These are phyloP conservation scores for Luvunga scandens DNA, from an alignment of 345 rosid species.

Conservation along the genomic window DNA sequence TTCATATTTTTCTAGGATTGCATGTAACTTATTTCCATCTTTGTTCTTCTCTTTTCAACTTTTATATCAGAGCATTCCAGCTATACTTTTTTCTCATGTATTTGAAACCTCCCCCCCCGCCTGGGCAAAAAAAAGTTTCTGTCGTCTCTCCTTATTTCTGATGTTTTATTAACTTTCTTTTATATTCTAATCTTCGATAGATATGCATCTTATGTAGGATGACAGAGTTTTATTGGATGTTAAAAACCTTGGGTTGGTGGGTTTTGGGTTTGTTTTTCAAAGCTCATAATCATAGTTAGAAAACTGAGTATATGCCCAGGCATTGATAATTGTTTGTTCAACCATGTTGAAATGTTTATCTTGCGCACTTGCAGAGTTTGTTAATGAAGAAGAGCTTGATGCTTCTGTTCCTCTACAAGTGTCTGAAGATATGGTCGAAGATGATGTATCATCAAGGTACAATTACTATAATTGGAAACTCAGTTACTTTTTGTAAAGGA, in stretches of 20 bases:
- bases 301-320: background rate
- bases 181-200: background rate
- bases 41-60: background rate
- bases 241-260: background rate
- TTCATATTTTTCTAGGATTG: background rate
- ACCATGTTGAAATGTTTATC: background rate
- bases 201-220: background rate
- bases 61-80: background rate
- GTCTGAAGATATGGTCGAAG: constrained; percentile 71
- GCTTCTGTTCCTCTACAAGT: constrained; percentile 53
- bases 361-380: constrained; percentile 43
- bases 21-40: background rate
- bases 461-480: background rate
- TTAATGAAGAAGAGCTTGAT: constrained; percentile 57
- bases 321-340: background rate
- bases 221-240: background rate
- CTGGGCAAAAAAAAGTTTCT: background rate
- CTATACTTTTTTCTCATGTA: background rate
- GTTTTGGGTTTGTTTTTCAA: background rate
- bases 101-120: too few relatives aligned
- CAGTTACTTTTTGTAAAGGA: background rate
- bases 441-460: constrained; percentile 87
- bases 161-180: background rate
- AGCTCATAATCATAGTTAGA: background rate
- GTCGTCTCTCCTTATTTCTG: background rate